Conservation (phyloP, 176 grass and related monocot species). For the Oryza nivara region DNA sequence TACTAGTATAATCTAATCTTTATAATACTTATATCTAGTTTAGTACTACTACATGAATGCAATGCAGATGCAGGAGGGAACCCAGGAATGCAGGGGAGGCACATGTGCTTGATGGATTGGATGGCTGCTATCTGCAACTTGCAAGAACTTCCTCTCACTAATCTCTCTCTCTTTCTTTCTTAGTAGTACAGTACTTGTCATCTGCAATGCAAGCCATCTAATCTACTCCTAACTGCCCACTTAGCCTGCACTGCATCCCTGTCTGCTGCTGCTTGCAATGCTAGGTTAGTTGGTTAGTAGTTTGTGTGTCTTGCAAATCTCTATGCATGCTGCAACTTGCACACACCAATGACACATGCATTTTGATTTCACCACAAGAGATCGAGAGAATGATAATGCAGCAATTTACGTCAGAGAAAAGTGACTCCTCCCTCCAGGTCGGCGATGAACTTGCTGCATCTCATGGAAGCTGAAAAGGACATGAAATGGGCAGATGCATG, state of each 20-base stretch:
- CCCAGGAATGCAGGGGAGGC: not conserved
- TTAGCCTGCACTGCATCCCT: not conserved
- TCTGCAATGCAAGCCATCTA: conserved; percentile 7
- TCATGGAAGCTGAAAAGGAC: conserved; percentile 24
- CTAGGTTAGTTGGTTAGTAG: not conserved
- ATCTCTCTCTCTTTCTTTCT: not conserved
- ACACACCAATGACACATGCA: not conserved
- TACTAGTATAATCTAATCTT: not conserved
- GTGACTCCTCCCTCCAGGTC: not conserved
- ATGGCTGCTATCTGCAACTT: not conserved
- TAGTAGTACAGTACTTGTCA: not conserved
- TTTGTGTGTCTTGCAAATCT: not conserved
- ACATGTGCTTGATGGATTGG: not conserved
- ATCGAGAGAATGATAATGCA: not conserved
- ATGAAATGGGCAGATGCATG: not conserved
- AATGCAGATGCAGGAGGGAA: not conserved
- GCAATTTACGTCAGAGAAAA: not conserved
- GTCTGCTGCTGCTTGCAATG: not conserved
- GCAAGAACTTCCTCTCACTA: not conserved
- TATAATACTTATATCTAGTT: not conserved
- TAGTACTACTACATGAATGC: not conserved
- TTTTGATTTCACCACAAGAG: not conserved
- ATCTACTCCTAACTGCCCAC: not conserved
- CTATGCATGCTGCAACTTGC: not conserved
- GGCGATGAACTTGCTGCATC: no score